phyloP scores from a whole-genome alignment of 2,329 filamentous ascomycete genomes.

The Pseudocercospora pini-densiflorae region DNA sequence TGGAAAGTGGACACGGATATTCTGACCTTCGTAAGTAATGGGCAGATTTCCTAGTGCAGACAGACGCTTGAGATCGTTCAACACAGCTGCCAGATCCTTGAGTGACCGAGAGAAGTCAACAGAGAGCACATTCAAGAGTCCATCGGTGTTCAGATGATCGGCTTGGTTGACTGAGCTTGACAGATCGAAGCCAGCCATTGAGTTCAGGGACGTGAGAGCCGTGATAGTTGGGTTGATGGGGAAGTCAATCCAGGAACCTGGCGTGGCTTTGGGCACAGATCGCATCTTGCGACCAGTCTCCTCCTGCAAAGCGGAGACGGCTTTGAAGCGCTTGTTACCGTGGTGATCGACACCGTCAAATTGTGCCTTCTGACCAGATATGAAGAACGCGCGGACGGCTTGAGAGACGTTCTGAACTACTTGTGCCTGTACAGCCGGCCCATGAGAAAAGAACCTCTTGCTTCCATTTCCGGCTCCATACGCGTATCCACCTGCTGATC shows the following conservation, averaged over 20 bases:
- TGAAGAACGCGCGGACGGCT: slow-evolving; percentile 86
- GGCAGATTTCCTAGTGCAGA: slow-evolving; percentile 82
- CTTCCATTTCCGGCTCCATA: slow-evolving; percentile 68
- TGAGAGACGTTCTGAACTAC: slow-evolving; percentile 95
- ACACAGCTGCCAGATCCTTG: slow-evolving; percentile 77
- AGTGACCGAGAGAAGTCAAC: slow-evolving; percentile 86
- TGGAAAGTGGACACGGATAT: slow-evolving; percentile 83
- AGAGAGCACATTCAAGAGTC: slow-evolving; percentile 82
- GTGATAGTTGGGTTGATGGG: slow-evolving; percentile 86
- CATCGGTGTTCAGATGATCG: slow-evolving; percentile 76
- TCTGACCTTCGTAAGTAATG: slow-evolving; percentile 70
- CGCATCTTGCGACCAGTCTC: slow-evolving; percentile 71
- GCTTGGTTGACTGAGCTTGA: slow-evolving; percentile 43
- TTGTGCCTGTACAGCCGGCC: slow-evolving; percentile 81
- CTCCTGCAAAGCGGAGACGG: slow-evolving; percentile 75
- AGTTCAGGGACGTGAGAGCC: slow-evolving; percentile 74
- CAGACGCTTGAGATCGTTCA: slow-evolving; percentile 80
- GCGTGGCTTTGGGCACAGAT: slow-evolving; percentile 58
- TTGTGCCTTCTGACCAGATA: slow-evolving; percentile 86
- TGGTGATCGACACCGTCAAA: slow-evolving; percentile 76
- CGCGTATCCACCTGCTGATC: slow-evolving; percentile 87
- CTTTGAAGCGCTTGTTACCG: slow-evolving; percentile 79
- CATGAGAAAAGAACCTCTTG: slow-evolving; percentile 87
- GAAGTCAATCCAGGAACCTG: slow-evolving; percentile 89
- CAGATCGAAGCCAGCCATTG: slow-evolving; percentile 58